Base-by-base conservation (phyloP, 2,329 filamentous ascomycete species). In the Pseudogymnoascus sp. region DNA sequence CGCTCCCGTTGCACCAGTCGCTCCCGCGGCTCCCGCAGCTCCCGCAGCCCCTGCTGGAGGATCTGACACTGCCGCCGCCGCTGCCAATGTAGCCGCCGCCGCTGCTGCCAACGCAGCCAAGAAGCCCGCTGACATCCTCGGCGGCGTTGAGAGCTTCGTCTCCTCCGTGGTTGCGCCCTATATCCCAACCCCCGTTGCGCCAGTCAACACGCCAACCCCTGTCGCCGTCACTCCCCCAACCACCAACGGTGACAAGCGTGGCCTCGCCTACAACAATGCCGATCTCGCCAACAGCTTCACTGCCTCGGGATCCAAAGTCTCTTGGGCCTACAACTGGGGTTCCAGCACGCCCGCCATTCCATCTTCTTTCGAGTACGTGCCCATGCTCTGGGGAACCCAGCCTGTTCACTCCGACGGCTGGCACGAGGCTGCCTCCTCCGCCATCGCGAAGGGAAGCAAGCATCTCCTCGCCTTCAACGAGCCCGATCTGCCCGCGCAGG, bases 301-400 rank as follows among this genome's bases (percentile, higher is more conserved):
- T 55, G 68, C 66, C 60, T 69, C 70, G 59, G 73, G 58, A 37
- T 75, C 65, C 40, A 71, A 80, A 63, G 78, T 83, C 69, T 74
- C 75, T 40, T 90, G 87, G 84, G 80, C 75, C 58, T 88, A 88
- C 80, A 89, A 89, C 81, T 90, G 87, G 87, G 84, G 75, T 48
- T 78, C 79, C 55, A 65, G 65, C 9, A 68, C 77, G 58, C 73
- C 75, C 63, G 74, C 78, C 15, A 61, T 68, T 7, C 75, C 80
- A 8, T 71, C 73, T 18, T 71, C 70, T 59, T 70, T 86, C 68
- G 77, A 80, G 69, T 92, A 79, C 76, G 79, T 88, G 61, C 88
- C 89, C 65, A 88, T 84, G 75, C 81, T 89, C 58, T 89, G 83
- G 86, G 80, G 82, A 60, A 72, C 78, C 61, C 67, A 67, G 10